Percentiles rank a stretch among this genome's conserved stretches.
Evolutionary conservation across 495 filamentous ascomycete species (phyloP).

Genomic region (Podospora australis): DNA sequence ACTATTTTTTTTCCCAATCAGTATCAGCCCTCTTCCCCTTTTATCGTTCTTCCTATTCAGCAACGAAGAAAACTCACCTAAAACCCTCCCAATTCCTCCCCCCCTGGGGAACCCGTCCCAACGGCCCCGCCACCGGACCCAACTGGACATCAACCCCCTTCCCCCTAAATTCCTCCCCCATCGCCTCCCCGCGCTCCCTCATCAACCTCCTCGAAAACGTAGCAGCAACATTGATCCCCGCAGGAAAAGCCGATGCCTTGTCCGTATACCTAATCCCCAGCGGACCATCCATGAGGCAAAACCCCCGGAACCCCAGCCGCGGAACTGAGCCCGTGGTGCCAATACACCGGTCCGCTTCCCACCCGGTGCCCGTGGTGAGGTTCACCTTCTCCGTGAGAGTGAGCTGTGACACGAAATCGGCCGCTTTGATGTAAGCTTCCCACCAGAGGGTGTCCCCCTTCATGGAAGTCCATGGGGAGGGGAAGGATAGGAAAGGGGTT

Average conservation of each 20-base stretch:
- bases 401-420: slow-evolving; percentile 63
- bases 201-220: slow-evolving; percentile 64
- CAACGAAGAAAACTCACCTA: slow-evolving; percentile 9
- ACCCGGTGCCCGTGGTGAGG: slow-evolving; percentile 70
- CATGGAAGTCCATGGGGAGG: background rate
- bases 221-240: slow-evolving; percentile 68
- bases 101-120: slow-evolving; percentile 53
- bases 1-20: slow-evolving; percentile 19
- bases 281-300: slow-evolving; percentile 47
- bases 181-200: slow-evolving; percentile 50
- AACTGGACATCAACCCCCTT: slow-evolving; percentile 55
- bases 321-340: slow-evolving; percentile 59
- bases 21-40: background rate
- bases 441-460: background rate
- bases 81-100: slow-evolving; percentile 66
- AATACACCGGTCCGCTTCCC: slow-evolving; percentile 66
- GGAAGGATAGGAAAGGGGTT: background rate
- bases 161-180: slow-evolving; percentile 53
- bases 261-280: slow-evolving; percentile 37
- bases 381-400: slow-evolving; percentile 83
- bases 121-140: slow-evolving; percentile 47
- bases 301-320: slow-evolving; percentile 37
- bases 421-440: background rate
- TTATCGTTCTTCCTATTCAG: background rate
- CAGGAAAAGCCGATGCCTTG: slow-evolving; percentile 56